Base-by-base conservation (phyloP, 305 asterid genomes). In the Solanum aculeatissimum region DNA sequence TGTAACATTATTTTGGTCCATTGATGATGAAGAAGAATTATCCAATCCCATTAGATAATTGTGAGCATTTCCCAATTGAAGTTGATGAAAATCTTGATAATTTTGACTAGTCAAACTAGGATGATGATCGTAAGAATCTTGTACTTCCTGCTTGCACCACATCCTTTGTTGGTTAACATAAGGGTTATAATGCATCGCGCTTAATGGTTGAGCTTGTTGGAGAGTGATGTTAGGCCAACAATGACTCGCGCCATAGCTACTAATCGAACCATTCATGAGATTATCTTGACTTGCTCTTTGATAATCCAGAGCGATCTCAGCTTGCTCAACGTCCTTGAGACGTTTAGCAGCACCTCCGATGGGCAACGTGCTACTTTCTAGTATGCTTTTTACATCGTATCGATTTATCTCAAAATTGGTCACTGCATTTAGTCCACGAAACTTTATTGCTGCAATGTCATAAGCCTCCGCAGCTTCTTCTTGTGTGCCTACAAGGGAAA, bases 401-500 rank as follows among this genome's bases (percentile, higher is more conserved):
- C 98, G 87, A 55, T 72, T 93, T 9, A 95, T 93, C 43, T 95
- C 98, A 51, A 95, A 95, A 88, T 95, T 95, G 0, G 98, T 95
- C 0, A 93, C 97, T 0, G 97, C 98, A 1, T 89, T 95, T 7
- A 95, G 84, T 71, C 98, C 98, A 0, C 98, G 94, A 81, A 95
- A 95, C 74, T 92, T 95, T 40, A 95, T 95, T 40, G 98, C 98
- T 11, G 98, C 98, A 1, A 95, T 95, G 89, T 95, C 98, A 5
- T 95, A 95, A 12, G 98, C 98, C 87, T 93, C 97, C 0, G 98
- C 97, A 4, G 98, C 98, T 91, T 95, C 98, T 88, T 95, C 98
- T 62, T 95, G 97, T 8, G 98, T 95, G 86, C 95, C 97, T n/a
- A n/a, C n/a, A n/a, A n/a, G n/a, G n/a, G n/a, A n/a, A n/a, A n/a